Evolutionary conservation across 257 asterid species (phyloP), one percentile per base, ranked within the genome.

Genomic region (Ilex aquifolium): DNA sequence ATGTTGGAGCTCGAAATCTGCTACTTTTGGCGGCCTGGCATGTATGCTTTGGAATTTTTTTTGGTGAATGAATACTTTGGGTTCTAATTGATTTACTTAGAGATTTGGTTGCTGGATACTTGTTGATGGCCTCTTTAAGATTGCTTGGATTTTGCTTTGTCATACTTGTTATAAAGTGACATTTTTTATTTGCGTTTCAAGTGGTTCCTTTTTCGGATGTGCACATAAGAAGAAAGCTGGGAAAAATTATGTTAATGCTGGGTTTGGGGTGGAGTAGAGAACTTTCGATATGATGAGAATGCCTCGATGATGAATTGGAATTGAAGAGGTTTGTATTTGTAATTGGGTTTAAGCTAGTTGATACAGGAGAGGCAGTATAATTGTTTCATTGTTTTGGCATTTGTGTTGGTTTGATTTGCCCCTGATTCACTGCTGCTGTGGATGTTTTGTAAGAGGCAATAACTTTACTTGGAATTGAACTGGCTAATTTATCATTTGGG

Each of bases 1-100:
- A 32, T 59, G 31, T 66, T 14, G 49, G 53, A 70, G 65, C 76
- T 77, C 69, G 75, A 56, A 79, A 80, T 85, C 83, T 83, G 76
- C 78, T 65, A 36, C 32, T 74, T 68, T 63, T 69, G 60, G 61
- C 56, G 17, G 31, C 63, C 64, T 10, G 60, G 58, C 27, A 21
- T 21, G 27, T 21, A 21, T 21, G 27, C 27, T 21, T 21, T 21
- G 27, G 31, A 36, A 67, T 62, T 39, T 16, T 29, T 65, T 68
- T 57, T 60, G 31, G 13, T 65, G 70, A 55, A 60, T 67, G 53
- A 60, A 16, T 60, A 79, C 65, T 27, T 36, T 21, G 27, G 65
- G 56, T 57, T 15, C 0, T 57, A 56, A 21, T 21, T 21, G 27
- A 21, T 21, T 21, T 21, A 21, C 27, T 73, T 36, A 61, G 32